Conservation (phyloP, 495 filamentous ascomycete genomes). For the Aspergillus wentii region DNA sequence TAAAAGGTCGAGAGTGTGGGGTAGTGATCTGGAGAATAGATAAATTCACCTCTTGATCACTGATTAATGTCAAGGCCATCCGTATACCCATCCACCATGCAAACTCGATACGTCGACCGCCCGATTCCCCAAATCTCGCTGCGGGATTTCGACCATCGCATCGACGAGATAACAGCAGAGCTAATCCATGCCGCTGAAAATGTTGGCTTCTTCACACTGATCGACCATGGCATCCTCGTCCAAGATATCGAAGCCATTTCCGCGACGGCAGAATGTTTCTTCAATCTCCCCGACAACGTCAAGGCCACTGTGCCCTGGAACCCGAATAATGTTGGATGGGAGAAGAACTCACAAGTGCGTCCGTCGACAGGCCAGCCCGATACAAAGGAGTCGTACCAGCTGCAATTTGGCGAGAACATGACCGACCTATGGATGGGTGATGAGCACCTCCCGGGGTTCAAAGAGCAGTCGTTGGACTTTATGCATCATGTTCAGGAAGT, state of each 20-base stretch:
- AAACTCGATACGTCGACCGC: conserved; percentile 42
- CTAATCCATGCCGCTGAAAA: conserved; percentile 55
- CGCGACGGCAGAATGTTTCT: conserved; percentile 45
- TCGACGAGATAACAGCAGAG: conserved; percentile 48
- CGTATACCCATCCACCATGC: conserved; percentile 10
- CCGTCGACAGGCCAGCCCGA: conserved; percentile 58
- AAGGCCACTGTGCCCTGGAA: conserved; percentile 54
- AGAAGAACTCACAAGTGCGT: conserved; percentile 55
- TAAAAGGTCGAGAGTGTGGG: no score
- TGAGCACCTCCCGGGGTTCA: conserved; percentile 43
- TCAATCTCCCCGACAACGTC: conserved; percentile 44
- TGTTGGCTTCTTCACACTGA: conserved; percentile 59
- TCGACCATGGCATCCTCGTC: conserved; percentile 50
- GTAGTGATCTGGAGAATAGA: no score
- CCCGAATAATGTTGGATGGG: conserved; percentile 58
- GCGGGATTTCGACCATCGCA: conserved; percentile 46
- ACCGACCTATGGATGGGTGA: conserved; percentile 48
- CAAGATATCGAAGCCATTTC: conserved; percentile 52
- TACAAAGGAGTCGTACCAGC: conserved; percentile 58
- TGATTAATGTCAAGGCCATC: no score
- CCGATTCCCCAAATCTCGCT: conserved; percentile 56
- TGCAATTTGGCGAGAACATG: conserved; percentile 56
- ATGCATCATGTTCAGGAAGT: conserved; percentile 50
- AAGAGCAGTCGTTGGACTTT: conserved; percentile 37
- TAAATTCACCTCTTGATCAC: no score